These are phyloP conservation scores for Pelargonium cotyledonis DNA, from an alignment of 441 rosid genomes.

Conservation along the genomic window DNA sequence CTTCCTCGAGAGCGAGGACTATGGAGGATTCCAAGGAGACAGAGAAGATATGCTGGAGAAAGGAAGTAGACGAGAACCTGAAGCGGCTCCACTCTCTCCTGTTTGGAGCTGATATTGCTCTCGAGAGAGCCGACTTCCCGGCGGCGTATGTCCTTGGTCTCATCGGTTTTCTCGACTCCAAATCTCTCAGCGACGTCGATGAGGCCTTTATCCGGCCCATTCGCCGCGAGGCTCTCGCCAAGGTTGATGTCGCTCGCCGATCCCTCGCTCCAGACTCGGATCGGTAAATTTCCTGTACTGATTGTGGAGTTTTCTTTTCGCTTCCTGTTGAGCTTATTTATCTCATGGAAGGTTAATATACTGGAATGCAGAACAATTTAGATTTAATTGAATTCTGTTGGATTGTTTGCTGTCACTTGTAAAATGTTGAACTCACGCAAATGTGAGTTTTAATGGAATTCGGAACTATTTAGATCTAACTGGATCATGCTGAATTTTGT, in stretches of 20 bases:
- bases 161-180: slow-evolving; percentile 85
- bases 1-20: slow-evolving; percentile 24
- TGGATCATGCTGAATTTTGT: neutral
- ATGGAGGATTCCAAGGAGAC: slow-evolving; percentile 25
- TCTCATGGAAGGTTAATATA: neutral
- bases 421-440: neutral
- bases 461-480: neutral
- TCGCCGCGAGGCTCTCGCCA: neutral
- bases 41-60: slow-evolving; percentile 49
- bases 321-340: neutral
- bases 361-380: neutral
- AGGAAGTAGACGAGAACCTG: slow-evolving; percentile 62
- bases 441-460: neutral
- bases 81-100: slow-evolving; percentile 82
- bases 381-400: neutral
- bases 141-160: slow-evolving; percentile 67
- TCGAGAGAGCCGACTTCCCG: slow-evolving; percentile 61
- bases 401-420: neutral
- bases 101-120: slow-evolving; percentile 65
- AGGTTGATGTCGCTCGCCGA: neutral
- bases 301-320: neutral
- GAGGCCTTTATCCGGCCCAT: neutral
- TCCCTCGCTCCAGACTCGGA: neutral
- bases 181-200: slow-evolving; percentile 20
- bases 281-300: neutral